Base-by-base conservation (phyloP, 2,329 filamentous ascomycete species). In the Epichloe elymi region DNA sequence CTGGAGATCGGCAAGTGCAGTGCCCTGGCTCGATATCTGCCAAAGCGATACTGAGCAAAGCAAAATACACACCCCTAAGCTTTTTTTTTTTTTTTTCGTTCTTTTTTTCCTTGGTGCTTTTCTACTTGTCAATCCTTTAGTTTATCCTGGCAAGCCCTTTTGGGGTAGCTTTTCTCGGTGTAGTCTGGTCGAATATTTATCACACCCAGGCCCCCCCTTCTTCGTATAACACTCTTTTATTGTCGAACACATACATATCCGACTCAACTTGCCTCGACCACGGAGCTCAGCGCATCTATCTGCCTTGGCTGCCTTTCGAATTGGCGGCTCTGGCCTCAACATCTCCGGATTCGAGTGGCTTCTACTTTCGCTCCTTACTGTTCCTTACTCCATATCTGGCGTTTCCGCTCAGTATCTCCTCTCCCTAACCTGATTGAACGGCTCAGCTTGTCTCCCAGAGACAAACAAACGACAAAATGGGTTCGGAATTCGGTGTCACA, bases 401-500 rank as follows among this genome's bases (percentile, higher is more conserved):
- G 10, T 33, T 12, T 30, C 3, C 26, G 4, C 35, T 39, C 35
- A 10, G 3, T 17, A 42, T 30, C 17, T 40, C 7, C 26, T 20
- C 23, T 35, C 49, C 23, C 6, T 39, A 1, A 11, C 11, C 40
- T 38, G 8, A n/a, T 46, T 14, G 11, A 11, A 19, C 40, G 14
- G 20, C 19, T 15, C 17, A 19, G 39, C 37, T 10, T 42, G 17
- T 20, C 8, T 45, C 17, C 23, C 30, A 43, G n/a, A 17, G 12
- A n/a, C 30, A 12, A 30, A 30, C 7, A 17, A 30, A 4, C 26
- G 47, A 43, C 43, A 54, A 51, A 46, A 62, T 62, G 57, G 61
- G 62, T 35, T 65, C 63, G 41, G 64, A 67, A 47, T 60, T 65
- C 37, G 65, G 65, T 49, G 60, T 58, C 26, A 65, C 61, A 4